phyloP scores from a whole-genome alignment of 768 basidiomycete species.

The Tephrocybe rancida region DNA sequence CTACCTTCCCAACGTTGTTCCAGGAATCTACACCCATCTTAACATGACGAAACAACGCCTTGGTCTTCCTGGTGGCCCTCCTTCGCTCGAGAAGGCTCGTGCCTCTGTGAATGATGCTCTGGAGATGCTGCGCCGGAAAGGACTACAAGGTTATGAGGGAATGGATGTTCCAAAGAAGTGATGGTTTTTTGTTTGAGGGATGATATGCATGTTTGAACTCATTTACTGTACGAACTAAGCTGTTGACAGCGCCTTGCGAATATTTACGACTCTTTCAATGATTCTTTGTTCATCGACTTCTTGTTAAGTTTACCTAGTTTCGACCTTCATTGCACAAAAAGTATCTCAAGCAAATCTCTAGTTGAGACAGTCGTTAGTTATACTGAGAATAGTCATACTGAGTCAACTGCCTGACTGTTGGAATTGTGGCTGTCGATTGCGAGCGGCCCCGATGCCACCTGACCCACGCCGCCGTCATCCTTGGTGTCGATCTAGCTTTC shows the following conservation, averaged over 20 bases:
- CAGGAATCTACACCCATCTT: constrained; percentile 75
- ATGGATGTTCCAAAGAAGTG: constrained; percentile 20
- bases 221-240: not conserved
- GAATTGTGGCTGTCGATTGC: too few species aligned
- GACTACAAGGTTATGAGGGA: constrained; percentile 20
- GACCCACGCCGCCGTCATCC: too few species aligned
- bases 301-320: not conserved
- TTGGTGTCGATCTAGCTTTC: too few species aligned
- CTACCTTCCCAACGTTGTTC: constrained; percentile 80
- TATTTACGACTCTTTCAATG: not conserved
- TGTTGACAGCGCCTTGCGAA: not conserved
- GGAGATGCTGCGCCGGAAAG: constrained; percentile 64
- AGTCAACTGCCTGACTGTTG: too few species aligned
- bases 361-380: too few species aligned
- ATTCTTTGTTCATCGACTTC: not conserved
- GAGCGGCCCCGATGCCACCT: too few species aligned
- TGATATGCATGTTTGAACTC: not conserved
- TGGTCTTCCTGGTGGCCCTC: constrained; percentile 70
- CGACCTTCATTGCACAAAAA: too few species aligned
- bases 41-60: constrained; percentile 82
- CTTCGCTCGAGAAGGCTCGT: constrained; percentile 67
- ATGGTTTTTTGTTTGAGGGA: not conserved
- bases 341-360: too few species aligned
- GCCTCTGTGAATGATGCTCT: constrained; percentile 71
- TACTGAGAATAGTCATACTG: too few species aligned